Base-by-base conservation (phyloP, 2,329 filamentous ascomycete species). In the Akanthomyces uredinophilus region DNA sequence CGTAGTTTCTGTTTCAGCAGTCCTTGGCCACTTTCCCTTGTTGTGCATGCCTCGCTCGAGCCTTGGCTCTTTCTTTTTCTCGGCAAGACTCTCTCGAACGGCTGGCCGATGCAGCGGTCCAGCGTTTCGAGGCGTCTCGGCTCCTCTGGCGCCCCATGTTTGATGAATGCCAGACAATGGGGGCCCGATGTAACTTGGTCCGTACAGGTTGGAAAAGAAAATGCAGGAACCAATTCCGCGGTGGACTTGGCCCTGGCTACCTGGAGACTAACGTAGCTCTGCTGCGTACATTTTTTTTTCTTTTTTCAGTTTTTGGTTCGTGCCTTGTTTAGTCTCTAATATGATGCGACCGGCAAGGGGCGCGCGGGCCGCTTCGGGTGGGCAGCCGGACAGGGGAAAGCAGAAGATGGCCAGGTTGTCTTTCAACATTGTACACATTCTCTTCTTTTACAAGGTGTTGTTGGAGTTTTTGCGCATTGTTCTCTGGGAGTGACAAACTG, bases 81-180 rank as follows among this genome's bases (percentile, higher is more conserved):
- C 39, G 22, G 6, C 39, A 27, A n/a, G 24, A 32, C 20, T 55
- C 7, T 13, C 55, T 46, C 55, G 44, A 58, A 58, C 55, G 27
- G 27, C 27, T 56, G 53, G 53, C 24, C 46, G 29, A 39, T 50
- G 55, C 43, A 50, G 22, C 29, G 43, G 20, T n/a, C n/a, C 2
- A 29, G 44, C 20, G n/a, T 50, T 50, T 49, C 27, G 41, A 18
- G 24, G 18, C 13, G 46, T 49, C n/a, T 16, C 39, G 27, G 2
- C 4, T n/a, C 11, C 56, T 24, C 22, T 24, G 18, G 16, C 29
- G n/a, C 32, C 20, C 44, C 43, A 39, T 60, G 47, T 60, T 60
- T 60, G 57, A 60, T 60, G 57, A 60, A 29, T 50, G 47, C 57
- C 29, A 60, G 57, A 60, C 57, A 60, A 35, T 18, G n/a, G 24